Evolutionary conservation across 805 yeast species (phyloP), one percentile per base, ranked within the genome.

Genomic region (Metschnikowia baotianmanensis): DNA sequence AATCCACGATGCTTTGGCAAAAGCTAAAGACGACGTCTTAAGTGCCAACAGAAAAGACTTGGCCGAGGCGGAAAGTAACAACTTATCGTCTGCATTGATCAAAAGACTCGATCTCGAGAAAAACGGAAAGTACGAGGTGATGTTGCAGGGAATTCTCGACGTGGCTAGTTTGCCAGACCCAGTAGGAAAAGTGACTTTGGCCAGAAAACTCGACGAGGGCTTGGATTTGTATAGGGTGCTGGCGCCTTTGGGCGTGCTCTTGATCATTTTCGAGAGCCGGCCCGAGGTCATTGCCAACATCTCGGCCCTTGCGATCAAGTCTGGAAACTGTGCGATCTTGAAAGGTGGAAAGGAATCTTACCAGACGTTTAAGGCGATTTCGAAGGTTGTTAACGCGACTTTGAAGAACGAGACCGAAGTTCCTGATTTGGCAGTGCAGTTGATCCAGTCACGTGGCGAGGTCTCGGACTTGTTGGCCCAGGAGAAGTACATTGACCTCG

Each of bases 281-380:
- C 99, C 99, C 27, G 99, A 93, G 61, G 99, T 93, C 9, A 93
- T 93, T 69, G 99, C 99, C 40, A 95, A 93, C 60, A 93, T 93
- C 56, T 84, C 96, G 11, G 93, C 99, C 0, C 72, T 93, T 55
- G 96, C 98, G 15, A 82, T 93, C 59, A 93, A 95, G 62, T 88
- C 96, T 2, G 98, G 97, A 34, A 93, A 93, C 60, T 86, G 97
- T 7, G 99, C 97, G 36, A 93, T 93, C 42, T 74, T 93, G 58
- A 93, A 93, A 65, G 99, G 99, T 52, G 99, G 99, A 44, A 91
- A 89, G 62, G 99, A 93, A 63, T 84, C 95, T 6, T 65, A 77
- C 21, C 76, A 87, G 58, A 87, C 98, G 1, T 95, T 93, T 63
- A 76, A 80, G 50, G 83, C 82, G 26, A 82, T 93, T 80, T 78